A percentile compares a stretch with the other conserved stretches of the same genome.
Conservation (phyloP, 768 basidiomycete genomes). For the Suillus luteus region DNA sequence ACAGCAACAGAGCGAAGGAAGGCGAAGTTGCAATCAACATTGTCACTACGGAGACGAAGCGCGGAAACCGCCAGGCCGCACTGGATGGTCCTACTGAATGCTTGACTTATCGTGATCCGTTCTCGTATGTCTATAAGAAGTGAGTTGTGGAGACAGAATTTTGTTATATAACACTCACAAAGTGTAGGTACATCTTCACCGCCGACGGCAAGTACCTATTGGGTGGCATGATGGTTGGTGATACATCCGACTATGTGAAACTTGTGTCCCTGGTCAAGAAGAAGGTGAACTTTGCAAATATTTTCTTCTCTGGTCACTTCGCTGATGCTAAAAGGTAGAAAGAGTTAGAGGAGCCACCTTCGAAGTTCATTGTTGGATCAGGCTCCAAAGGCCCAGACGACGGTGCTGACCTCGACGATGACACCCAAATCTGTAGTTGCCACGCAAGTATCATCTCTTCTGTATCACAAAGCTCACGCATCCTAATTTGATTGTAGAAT, state of each 20-base stretch:
- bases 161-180: conserved; percentile 1
- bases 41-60: not conserved
- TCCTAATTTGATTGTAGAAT: conserved; percentile 40
- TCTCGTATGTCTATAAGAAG: conserved; percentile 73
- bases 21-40: conserved; percentile 9
- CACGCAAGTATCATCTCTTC: conserved; percentile 40
- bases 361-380: conserved; percentile 64
- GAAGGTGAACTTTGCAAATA: conserved; percentile 41
- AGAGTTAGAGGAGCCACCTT: conserved; percentile 62
- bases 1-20: not conserved
- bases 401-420: conserved; percentile 70
- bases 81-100: conserved; percentile 51
- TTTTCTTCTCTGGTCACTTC: conserved; percentile 1
- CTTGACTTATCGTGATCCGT: conserved; percentile 71
- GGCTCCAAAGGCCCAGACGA: conserved; percentile 52
- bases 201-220: conserved; percentile 70
- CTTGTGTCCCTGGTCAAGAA: conserved; percentile 72
- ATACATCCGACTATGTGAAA: conserved; percentile 67
- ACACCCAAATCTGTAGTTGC: conserved; percentile 72
- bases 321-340: conserved; percentile 43
- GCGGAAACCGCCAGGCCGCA: conserved; percentile 20
- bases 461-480: not conserved
- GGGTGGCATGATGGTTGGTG: conserved; percentile 83
- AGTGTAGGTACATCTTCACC: conserved; percentile 60
- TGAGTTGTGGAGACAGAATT: conserved; percentile 15